Evolutionary conservation across 495 filamentous ascomycete species (phyloP).

Genomic region (Aspergillus heteromorphus): DNA sequence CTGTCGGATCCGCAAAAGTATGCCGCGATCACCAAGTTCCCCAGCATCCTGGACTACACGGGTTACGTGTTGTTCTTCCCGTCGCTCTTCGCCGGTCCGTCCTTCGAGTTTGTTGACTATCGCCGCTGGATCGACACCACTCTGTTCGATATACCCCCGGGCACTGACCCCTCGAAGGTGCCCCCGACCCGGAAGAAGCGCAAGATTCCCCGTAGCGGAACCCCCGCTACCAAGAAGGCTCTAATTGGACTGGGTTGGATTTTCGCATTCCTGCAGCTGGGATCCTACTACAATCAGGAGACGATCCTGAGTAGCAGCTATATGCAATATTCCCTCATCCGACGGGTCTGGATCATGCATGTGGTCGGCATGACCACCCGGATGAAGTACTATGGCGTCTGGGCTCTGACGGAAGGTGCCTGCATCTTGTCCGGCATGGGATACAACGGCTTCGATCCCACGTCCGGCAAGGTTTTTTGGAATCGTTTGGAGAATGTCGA

Average conservation of each 20-base stretch:
- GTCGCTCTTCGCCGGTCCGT: conserved; percentile 75
- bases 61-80: conserved; percentile 96
- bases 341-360: conserved; percentile 70
- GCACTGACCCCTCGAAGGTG: conserved; percentile 70
- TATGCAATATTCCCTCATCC: conserved; percentile 60
- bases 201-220: conserved; percentile 87
- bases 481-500: conserved; percentile 82
- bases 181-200: conserved; percentile 86
- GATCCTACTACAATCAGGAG: conserved; percentile 55
- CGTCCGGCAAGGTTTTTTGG: conserved; percentile 80
- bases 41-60: conserved; percentile 68
- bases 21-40: conserved; percentile 67
- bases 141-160: conserved; percentile 84
- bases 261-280: conserved; percentile 67
- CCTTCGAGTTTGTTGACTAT: conserved; percentile 93
- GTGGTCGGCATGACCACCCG: conserved; percentile 77
- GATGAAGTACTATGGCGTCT: conserved; percentile 93
- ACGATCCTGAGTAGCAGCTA: conserved; percentile 58
- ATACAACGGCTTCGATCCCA: conserved; percentile 85
- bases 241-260: conserved; percentile 72
- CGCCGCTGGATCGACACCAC: conserved; percentile 85
- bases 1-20: conserved; percentile 84
- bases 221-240: conserved; percentile 76
- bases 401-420: conserved; percentile 87
- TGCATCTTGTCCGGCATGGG: conserved; percentile 93